Conservation (phyloP, 495 filamentous ascomycete species). For the Penicillium salamii region DNA sequence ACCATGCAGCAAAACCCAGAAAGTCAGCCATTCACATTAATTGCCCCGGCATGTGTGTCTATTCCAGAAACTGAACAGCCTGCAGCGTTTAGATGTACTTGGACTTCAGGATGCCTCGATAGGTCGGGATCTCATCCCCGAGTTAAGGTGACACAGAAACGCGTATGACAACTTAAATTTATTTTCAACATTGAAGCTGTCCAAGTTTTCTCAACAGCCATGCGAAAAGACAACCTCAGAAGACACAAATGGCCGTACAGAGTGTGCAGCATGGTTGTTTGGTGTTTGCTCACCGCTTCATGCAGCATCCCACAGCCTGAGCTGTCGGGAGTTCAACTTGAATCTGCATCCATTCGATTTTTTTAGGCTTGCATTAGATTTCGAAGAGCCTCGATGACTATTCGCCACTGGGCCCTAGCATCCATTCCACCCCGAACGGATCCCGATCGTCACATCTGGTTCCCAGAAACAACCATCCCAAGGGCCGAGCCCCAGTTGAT, state of each 20-base stretch:
- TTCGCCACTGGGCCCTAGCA: neutral
- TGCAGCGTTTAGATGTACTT: too few relatives aligned
- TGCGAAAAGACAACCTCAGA: too few relatives aligned
- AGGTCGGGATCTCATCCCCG: neutral
- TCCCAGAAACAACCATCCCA: neutral
- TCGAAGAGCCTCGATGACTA: neutral
- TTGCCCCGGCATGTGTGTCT: neutral
- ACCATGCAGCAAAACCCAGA: neutral
- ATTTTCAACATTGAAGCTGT: neutral
- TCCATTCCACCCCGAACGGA: neutral
- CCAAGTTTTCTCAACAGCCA: too few relatives aligned
- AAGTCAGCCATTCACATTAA: slow-evolving; percentile 11
- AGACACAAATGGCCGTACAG: too few relatives aligned
- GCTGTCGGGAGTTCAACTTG: neutral
- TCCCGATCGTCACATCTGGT: neutral
- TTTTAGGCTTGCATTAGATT: neutral
- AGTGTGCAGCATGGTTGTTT: neutral
- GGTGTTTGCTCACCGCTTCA: slow-evolving; percentile 10
- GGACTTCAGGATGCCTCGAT: too few relatives aligned
- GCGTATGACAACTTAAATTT: neutral
- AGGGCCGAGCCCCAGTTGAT: neutral
- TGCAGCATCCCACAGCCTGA: neutral
- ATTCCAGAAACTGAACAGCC: too few relatives aligned
- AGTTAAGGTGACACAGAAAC: neutral
- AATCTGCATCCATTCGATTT: neutral